Conservation (phyloP, 495 filamentous ascomycete genomes). For the Chlorociboria aeruginascens region DNA sequence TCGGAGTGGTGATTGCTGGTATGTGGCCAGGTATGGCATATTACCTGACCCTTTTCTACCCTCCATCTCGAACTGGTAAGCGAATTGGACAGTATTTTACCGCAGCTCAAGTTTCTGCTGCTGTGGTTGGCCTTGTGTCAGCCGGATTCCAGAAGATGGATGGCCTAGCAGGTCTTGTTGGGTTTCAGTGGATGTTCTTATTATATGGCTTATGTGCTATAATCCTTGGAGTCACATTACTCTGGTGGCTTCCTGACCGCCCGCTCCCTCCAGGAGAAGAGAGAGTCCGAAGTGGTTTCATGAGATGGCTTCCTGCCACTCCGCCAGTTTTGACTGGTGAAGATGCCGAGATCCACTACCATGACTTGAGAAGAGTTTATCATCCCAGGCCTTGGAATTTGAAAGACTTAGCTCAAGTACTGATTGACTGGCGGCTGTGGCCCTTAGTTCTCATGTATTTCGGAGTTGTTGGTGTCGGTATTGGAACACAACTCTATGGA, state of each 20-base stretch:
- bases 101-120: slow-evolving; percentile 77
- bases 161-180: slow-evolving; percentile 59
- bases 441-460: slow-evolving; percentile 86
- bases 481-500: slow-evolving; percentile 77
- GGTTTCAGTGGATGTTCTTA: slow-evolving; percentile 94
- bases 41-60: slow-evolving; percentile 87
- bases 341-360: slow-evolving; percentile 74
- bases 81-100: slow-evolving; percentile 85
- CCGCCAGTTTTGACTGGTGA: slow-evolving; percentile 62
- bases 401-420: slow-evolving; percentile 51
- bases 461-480: slow-evolving; percentile 84
- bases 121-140: slow-evolving; percentile 80
- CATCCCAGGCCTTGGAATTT: slow-evolving; percentile 56
- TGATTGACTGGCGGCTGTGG: slow-evolving; percentile 80
- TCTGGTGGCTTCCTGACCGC: slow-evolving; percentile 88
- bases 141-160: slow-evolving; percentile 91
- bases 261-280: slow-evolving; percentile 52
- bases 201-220: slow-evolving; percentile 70
- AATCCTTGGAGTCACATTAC: slow-evolving; percentile 52
- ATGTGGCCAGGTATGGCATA: slow-evolving; percentile 97
- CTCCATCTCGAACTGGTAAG: slow-evolving; percentile 73
- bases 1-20: slow-evolving; percentile 80
- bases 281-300: slow-evolving; percentile 29
- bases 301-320: slow-evolving; percentile 49
- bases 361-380: slow-evolving; percentile 73